Evolutionary conservation across 2,329 filamentous ascomycete species (phyloP), one percentile per base, ranked within the genome.

Genomic region (Mariannaea sp.): DNA sequence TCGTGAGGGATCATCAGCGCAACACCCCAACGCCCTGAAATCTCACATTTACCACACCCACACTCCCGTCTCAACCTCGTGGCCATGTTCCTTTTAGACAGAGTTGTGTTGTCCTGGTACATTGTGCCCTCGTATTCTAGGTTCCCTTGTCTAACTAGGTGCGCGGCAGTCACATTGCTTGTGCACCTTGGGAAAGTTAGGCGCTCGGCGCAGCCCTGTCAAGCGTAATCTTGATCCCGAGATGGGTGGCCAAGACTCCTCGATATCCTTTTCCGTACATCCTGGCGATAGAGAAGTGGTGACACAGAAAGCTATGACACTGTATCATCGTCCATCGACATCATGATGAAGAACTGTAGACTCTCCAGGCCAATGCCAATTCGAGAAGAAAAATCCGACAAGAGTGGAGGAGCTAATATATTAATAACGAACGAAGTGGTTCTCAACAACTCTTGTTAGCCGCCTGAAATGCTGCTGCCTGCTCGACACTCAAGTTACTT

Each of bases 391-490:
- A n/a, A 49, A 38, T 39, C 36, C 44, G 30, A 26, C 42, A 24
- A 30, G 20, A 49, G 35, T 38, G 33, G 33, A 4, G 22, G 22
- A 24, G 22, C 8, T 24, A 24, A n/a, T n/a, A n/a, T n/a, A n/a
- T n/a, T 24, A 24, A 8, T 24, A 24, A 8, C 22, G 8, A 24
- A 24, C 8, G 33, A 16, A 16, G 49, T 57, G 39, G 38, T 53
- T 33, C 52, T 45, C 29, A 56, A 54, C 47, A 55, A 58, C 51
- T 53, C 56, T n/a, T n/a, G 53, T 52, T 41, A 39, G 29, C 22
- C 33, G 45, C 40, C 26, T 27, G 38, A 42, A 44, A 54, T 43
- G 38, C 39, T 49, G 48, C 40, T 53, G 55, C 52, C 43, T 58
- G 33, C 16, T 36, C 19, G 33, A 17, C 10, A 19, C 20, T n/a